Percentiles rank a stretch among this genome's conserved stretches.
Conservation (phyloP, 306 rosid genomes). For the Hylodesmum podocarpum region DNA sequence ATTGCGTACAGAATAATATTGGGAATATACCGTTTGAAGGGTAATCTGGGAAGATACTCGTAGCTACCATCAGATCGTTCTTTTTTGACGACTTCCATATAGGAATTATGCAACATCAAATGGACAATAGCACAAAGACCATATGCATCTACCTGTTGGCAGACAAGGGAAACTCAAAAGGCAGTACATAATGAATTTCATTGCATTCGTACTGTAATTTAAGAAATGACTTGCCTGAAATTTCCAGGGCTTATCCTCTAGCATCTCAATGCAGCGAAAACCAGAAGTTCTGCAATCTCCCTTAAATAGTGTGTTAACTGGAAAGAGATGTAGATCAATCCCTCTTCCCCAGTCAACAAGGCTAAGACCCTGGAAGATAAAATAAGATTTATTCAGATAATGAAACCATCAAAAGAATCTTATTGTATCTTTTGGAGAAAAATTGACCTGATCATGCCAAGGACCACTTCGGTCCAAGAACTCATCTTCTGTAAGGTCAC, state of each 20-base stretch:
- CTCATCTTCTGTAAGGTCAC: slow-evolving; percentile 54
- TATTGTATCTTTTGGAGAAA: slow-evolving; percentile 15
- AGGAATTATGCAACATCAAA: slow-evolving; percentile 75
- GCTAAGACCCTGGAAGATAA: slow-evolving; percentile 77
- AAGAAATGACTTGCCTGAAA: slow-evolving; percentile 65
- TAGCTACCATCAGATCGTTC: slow-evolving; percentile 57
- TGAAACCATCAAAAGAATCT: slow-evolving; percentile 6
- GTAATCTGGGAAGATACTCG: slow-evolving; percentile 60
- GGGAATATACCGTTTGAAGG: slow-evolving; percentile 69
- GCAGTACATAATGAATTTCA: slow-evolving; percentile 10
- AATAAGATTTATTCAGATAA: slow-evolving; percentile 17
- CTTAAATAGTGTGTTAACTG: slow-evolving; percentile 55
- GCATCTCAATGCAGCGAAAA: slow-evolving; percentile 94
- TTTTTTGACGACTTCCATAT: slow-evolving; percentile 78
- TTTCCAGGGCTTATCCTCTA: slow-evolving; percentile 73
- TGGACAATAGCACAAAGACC: slow-evolving; percentile 82
- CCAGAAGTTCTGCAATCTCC: slow-evolving; percentile 95
- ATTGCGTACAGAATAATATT: slow-evolving; percentile 3
- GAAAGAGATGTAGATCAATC: slow-evolving; percentile 79
- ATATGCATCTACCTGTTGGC: slow-evolving; percentile 72
- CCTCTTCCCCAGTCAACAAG: slow-evolving; percentile 99
- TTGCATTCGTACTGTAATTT: slow-evolving; percentile 7
- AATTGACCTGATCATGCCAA: slow-evolving; percentile 82
- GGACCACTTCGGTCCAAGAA: slow-evolving; percentile 63
- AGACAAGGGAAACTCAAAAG: slow-evolving; percentile 19